These are phyloP conservation scores for Chimonanthus praecox DNA, from an alignment of 164 flowering plant species.

Conservation along the genomic window DNA sequence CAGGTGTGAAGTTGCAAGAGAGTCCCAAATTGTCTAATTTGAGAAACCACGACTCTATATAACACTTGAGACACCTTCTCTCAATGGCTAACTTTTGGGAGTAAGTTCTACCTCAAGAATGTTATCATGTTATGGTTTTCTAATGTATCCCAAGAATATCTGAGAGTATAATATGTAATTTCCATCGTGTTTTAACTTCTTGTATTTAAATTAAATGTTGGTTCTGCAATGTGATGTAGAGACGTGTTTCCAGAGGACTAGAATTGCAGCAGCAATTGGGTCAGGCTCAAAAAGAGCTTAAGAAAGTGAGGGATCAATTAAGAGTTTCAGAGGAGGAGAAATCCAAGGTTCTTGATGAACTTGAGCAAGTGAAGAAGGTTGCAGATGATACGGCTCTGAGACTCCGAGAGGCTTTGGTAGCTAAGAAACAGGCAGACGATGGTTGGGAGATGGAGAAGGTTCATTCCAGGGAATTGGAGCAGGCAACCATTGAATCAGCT, in stretches of 20 bases:
- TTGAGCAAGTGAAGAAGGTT: constrained; percentile 34
- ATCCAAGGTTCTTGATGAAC: constrained; percentile 32
- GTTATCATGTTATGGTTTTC: too few relatives aligned
- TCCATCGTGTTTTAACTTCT: background rate
- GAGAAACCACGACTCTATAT: too few relatives aligned
- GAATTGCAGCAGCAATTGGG: constrained; percentile 38
- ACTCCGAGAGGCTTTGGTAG: constrained; percentile 26
- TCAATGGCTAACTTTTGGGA: too few relatives aligned
- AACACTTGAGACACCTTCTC: too few relatives aligned
- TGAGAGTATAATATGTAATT: too few relatives aligned
- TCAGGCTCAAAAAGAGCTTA: constrained; percentile 32
- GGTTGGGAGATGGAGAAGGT: constrained; percentile 12
- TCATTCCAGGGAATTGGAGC: constrained; percentile 18
- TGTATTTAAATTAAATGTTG: background rate
- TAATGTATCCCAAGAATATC: background rate
- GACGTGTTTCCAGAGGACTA: constrained; percentile 11
- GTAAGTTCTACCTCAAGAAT: too few relatives aligned
- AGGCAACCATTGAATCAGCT: constrained; percentile 21
- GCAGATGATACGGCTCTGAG: constrained; percentile 31
- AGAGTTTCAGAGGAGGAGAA: constrained; percentile 33
- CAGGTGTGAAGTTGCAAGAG: background rate
- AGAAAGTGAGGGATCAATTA: constrained; percentile 26
- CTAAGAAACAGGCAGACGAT: constrained; percentile 8
- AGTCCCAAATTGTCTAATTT: background rate
- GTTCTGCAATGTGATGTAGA: constrained; percentile 10